A percentile compares a stretch with the other conserved stretches of the same genome.
Evolutionary conservation across 768 basidiomycete species (phyloP).

Genomic region (Podaxis pistillaris): DNA sequence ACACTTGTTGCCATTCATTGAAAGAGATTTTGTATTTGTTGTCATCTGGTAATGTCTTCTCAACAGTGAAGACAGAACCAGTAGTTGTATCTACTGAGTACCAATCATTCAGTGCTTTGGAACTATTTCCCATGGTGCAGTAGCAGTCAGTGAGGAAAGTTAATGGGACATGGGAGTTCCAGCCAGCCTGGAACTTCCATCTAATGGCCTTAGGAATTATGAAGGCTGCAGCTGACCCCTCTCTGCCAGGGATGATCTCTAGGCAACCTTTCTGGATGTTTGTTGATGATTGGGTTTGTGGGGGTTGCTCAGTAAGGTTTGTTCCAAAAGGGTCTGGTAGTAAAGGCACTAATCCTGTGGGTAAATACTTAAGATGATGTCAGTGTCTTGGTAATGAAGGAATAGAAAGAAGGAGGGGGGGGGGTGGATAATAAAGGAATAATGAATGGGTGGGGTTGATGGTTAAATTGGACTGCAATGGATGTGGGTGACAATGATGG

Average conservation of each 20-base stretch:
- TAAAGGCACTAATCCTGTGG: neutral
- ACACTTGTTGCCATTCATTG: conserved; percentile 24
- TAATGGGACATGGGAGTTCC: conserved; percentile 20
- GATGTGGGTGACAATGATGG: no score
- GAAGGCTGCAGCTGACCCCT: conserved; percentile 7
- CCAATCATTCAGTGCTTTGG: neutral
- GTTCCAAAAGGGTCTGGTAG: neutral
- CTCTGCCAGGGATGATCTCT: neutral
- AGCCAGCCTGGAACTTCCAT: conserved; percentile 16
- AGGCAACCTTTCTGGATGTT: neutral
- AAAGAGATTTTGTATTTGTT: conserved; percentile 19
- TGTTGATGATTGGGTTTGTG: no score
- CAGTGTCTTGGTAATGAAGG: no score
- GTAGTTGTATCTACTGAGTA: conserved; percentile 1
- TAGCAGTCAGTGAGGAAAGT: conserved; percentile 18
- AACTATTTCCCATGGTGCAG: conserved; percentile 6
- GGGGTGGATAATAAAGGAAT: no score
- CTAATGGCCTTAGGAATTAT: conserved; percentile 17
- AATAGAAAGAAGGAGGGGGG: no score
- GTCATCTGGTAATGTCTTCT: neutral
- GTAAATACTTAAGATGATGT: no score
- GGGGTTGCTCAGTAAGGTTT: no score
- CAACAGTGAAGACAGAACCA: conserved; percentile 12
- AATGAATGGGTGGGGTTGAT: no score
- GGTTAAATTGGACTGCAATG: no score